A percentile compares a stretch with the other conserved stretches of the same genome.
These are phyloP conservation scores for Irpex sp. DNA, from an alignment of 1,284 basidiomycete species.

Conservation along the genomic window DNA sequence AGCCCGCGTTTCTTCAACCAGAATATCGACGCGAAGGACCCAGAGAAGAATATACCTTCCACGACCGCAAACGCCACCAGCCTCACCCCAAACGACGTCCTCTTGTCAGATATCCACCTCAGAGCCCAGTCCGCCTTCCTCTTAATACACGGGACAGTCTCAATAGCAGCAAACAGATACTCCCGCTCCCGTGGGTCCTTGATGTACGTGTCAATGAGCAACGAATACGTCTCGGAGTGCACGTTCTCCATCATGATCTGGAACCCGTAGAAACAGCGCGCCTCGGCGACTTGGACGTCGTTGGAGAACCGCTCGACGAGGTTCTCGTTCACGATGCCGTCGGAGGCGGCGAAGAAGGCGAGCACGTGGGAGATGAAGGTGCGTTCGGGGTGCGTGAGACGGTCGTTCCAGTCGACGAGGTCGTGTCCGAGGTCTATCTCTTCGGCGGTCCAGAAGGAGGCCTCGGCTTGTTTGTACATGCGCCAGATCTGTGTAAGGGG, in stretches of 20 bases:
- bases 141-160: conserved; percentile 90
- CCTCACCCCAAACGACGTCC: conserved; percentile 86
- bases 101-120: conserved; percentile 84
- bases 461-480: conserved; percentile 92
- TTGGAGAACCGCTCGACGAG: conserved; percentile 92
- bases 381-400: conserved; percentile 89
- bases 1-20: conserved; percentile 99
- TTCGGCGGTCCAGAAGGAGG: conserved; percentile 97
- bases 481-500: conserved; percentile 98
- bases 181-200: conserved; percentile 82
- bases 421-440: conserved; percentile 98
- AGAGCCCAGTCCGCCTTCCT: conserved; percentile 95
- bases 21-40: conserved; percentile 92
- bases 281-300: conserved; percentile 93
- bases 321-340: conserved; percentile 98
- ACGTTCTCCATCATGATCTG: conserved; percentile 99
- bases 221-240: conserved; percentile 96
- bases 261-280: conserved; percentile 98
- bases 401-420: conserved; percentile 88
- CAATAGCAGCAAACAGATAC: conserved; percentile 91
- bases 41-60: conserved; percentile 98
- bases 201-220: conserved; percentile 97
- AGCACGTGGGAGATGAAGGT: conserved; percentile 96
- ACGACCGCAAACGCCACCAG: conserved; percentile 97
- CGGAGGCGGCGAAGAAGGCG: conserved; percentile 95